These are phyloP conservation scores for Petunia secreta DNA, from an alignment of 257 asterid genomes.

Conservation along the genomic window DNA sequence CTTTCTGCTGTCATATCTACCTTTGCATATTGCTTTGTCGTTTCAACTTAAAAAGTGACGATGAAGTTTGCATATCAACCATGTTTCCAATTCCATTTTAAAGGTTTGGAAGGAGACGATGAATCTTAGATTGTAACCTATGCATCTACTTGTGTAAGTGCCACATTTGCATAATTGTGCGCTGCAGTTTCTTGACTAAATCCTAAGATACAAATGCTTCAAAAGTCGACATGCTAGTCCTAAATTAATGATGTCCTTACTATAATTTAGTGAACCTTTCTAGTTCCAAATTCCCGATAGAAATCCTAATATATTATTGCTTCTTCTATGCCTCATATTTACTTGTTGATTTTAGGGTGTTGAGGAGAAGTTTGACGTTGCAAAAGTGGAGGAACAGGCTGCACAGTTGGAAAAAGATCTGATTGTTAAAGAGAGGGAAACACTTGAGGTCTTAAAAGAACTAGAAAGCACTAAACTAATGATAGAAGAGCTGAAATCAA, in stretches of 20 bases:
- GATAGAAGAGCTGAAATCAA: constrained; percentile 62
- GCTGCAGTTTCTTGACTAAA: neutral
- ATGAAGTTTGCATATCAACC: neutral
- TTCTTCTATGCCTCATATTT: neutral
- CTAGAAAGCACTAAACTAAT: constrained; percentile 62
- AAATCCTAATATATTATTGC: neutral
- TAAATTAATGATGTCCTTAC: neutral
- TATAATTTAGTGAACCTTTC: neutral
- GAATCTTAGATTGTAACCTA: neutral
- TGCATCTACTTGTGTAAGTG: neutral
- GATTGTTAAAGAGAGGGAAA: constrained; percentile 73
- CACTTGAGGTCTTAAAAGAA: constrained; percentile 75
- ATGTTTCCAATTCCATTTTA: neutral
- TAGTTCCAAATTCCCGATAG: neutral
- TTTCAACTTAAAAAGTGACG: neutral
- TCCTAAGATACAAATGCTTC: neutral
- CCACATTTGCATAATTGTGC: neutral
- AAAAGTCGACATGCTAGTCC: constrained; percentile 8
- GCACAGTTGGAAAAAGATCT: constrained; percentile 67
- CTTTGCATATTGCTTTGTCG: neutral
- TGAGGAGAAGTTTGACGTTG: constrained; percentile 47
- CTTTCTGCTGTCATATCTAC: neutral
- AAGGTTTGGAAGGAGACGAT: neutral
- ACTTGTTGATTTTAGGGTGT: neutral
- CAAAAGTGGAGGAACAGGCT: constrained; percentile 70